These are phyloP conservation scores for Pestalotiopsis sp. DNA, from an alignment of 2,329 filamentous ascomycete genomes.

Conservation along the genomic window DNA sequence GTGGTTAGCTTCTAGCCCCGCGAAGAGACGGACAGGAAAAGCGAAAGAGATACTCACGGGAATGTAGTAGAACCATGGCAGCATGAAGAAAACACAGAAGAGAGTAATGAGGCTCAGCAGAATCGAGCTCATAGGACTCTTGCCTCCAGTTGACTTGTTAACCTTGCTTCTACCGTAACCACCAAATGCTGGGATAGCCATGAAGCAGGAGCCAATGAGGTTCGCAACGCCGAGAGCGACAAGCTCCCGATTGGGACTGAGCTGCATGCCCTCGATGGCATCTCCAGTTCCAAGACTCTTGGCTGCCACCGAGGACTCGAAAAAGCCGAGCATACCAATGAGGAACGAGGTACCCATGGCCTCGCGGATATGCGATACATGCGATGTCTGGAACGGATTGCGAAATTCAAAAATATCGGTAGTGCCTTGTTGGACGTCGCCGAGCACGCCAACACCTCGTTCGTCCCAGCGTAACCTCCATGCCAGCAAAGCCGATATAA, in stretches of 20 bases:
- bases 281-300: conserved; percentile 78
- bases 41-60: conserved; percentile 63
- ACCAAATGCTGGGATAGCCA: conserved; percentile 90
- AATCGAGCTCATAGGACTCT: conserved; percentile 91
- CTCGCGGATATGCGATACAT: conserved; percentile 81
- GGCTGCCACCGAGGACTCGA: conserved; percentile 94
- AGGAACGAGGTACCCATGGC: conserved; percentile 90
- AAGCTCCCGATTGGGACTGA: conserved; percentile 91
- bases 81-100: conserved; percentile 75
- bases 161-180: conserved; percentile 96
- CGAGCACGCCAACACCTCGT: conserved; percentile 80
- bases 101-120: conserved; percentile 83
- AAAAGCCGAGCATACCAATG: conserved; percentile 95
- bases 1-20: neutral
- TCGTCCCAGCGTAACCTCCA: conserved; percentile 78
- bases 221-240: conserved; percentile 91
- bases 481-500: conserved; percentile 78
- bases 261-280: conserved; percentile 74
- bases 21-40: neutral
- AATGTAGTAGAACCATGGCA: conserved; percentile 93
- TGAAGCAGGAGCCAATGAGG: conserved; percentile 87
- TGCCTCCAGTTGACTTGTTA: conserved; percentile 87
- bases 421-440: conserved; percentile 73
- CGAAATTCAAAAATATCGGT: conserved; percentile 77
- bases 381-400: conserved; percentile 77